Conservation (phyloP, 1,284 basidiomycete species). For the Entoloma clypeatum region DNA sequence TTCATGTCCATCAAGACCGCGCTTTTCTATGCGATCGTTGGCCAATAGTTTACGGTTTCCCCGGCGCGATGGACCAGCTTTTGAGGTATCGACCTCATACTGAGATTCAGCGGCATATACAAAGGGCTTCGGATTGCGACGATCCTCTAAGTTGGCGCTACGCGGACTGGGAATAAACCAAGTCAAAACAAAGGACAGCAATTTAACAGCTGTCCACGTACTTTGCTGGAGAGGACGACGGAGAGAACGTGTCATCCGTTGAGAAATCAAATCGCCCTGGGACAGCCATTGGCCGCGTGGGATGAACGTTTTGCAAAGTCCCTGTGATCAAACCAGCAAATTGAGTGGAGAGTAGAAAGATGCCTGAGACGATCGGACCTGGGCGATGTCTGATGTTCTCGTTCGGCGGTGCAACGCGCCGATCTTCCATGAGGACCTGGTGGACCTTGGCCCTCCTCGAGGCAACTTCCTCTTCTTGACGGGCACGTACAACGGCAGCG, state of each 20-base stretch:
- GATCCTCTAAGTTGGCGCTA: slow-evolving; percentile 25
- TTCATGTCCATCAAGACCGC: slow-evolving; percentile 39
- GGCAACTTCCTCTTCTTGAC: slow-evolving; percentile 42
- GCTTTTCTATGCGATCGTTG: slow-evolving; percentile 33
- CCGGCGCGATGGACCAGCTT: slow-evolving; percentile 25
- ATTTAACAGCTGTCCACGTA: slow-evolving; percentile 5
- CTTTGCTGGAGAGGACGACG: slow-evolving; percentile 10
- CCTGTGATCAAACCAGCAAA: slow-evolving; percentile 11
- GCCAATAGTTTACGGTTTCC: slow-evolving; percentile 25
- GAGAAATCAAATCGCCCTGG: slow-evolving; percentile 23
- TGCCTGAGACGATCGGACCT: slow-evolving; percentile 24
- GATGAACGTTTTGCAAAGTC: slow-evolving; percentile 9
- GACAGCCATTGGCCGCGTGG: slow-evolving; percentile 12
- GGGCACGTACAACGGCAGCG: slow-evolving; percentile 55
- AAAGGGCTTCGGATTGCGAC: slow-evolving; percentile 32
- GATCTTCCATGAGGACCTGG: slow-evolving; percentile 26
- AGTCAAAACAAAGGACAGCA: not conserved
- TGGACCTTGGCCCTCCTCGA: slow-evolving; percentile 31
- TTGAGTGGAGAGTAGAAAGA: slow-evolving; percentile 10
- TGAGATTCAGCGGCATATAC: slow-evolving; percentile 22
- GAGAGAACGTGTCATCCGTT: slow-evolving; percentile 11
- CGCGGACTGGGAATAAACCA: slow-evolving; percentile 7
- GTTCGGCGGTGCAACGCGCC: slow-evolving; percentile 28
- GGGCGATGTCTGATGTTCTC: slow-evolving; percentile 37
- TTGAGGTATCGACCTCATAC: slow-evolving; percentile 18